Evolutionary conservation across 352 stramenopile genomes (phyloP), one percentile per base, ranked within the genome.

Genomic region (Phytophthora foliorum): DNA sequence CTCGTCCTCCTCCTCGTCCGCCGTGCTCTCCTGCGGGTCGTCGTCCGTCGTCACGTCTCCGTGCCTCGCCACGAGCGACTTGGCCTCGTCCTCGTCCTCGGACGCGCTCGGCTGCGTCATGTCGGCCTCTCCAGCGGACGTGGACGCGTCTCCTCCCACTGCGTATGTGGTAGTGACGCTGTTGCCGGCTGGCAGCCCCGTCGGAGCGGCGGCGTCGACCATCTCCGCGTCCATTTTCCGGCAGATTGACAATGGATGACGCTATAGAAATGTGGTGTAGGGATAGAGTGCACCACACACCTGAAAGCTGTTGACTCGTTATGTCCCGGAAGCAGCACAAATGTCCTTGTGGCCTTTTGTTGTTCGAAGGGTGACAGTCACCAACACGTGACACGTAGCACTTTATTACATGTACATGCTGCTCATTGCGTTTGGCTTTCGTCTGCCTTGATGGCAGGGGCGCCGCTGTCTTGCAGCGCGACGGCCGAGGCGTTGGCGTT

Each of bases 11-110:
- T 90, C 82, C 9, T 83, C 69, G 16, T 88, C 77, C 0, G 77
- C 78, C 16, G 78, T 80, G 32, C 63, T 76, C 39, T 78, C 57
- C 59, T 78, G 73, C 32, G 51, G 56, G 10, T 89, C 84, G 11
- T 91, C 83, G 31, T 91, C 82, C 32, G 84, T 82, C n/a, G 74
- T 87, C 45, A 77, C 66, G 14, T 87, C 76, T 24, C 58, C 74
- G n/a, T 68, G 49, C 5, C 51, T 58, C 36, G 36, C 41, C 22
- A 32, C 38, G 8, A 59, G 52, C 17, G 48, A 54, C 45, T 72
- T 72, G 36, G 67, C 58, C 14, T 79, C 77, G 2, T 78, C 75
- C 24, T 82, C 78, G 17, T 89, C 81, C 6, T 82, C 69, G 1
- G 78, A 82, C 25, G 75, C 77, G 22, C 78, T 84, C 4, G 68